These are phyloP conservation scores for Thelonectria olida DNA, from an alignment of 2,329 filamentous ascomycete genomes.

Conservation along the genomic window DNA sequence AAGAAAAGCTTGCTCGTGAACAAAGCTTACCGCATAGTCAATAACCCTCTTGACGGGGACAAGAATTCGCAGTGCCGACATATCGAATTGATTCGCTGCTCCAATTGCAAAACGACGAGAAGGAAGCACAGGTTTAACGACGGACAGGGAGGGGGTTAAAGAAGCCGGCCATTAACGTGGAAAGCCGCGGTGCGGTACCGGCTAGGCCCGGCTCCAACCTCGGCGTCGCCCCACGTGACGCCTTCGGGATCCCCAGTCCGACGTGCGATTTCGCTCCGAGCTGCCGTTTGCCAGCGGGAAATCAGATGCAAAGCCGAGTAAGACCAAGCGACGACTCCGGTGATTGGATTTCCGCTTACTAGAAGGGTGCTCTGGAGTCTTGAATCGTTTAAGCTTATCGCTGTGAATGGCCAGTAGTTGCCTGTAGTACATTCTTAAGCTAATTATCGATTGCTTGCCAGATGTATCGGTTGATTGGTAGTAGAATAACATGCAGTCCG, in stretches of 20 bases:
- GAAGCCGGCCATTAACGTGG: slow-evolving; percentile 36
- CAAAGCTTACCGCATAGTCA: slow-evolving; percentile 77
- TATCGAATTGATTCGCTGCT: slow-evolving; percentile 41
- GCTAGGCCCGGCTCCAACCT: slow-evolving; percentile 57
- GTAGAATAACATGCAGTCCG: too few relatives aligned
- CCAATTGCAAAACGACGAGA: not conserved
- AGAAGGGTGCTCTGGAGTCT: too few relatives aligned
- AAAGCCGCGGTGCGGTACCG: slow-evolving; percentile 44
- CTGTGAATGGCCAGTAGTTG: not conserved
- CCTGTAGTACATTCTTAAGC: too few relatives aligned
- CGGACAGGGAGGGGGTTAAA: slow-evolving; percentile 12
- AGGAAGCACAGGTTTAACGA: not conserved
- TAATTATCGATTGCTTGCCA: too few relatives aligned
- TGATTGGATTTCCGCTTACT: slow-evolving; percentile 2
- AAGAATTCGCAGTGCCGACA: slow-evolving; percentile 77
- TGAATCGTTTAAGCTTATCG: not conserved
- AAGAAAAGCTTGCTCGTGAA: not conserved
- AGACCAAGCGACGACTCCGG: slow-evolving; percentile 13
- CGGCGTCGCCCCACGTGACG: slow-evolving; percentile 51
- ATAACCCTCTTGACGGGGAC: slow-evolving; percentile 87
- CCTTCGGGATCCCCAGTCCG: slow-evolving; percentile 13
- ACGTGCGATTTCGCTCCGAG: slow-evolving; percentile 32
- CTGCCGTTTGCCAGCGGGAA: slow-evolving; percentile 14
- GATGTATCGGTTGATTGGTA: too few relatives aligned
- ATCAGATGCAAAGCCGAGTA: slow-evolving; percentile 13